Percentiles rank a stretch among this genome's conserved stretches.
phyloP scores from a whole-genome alignment of 1,139 yeast species.

The Candida sanyaensis region DNA sequence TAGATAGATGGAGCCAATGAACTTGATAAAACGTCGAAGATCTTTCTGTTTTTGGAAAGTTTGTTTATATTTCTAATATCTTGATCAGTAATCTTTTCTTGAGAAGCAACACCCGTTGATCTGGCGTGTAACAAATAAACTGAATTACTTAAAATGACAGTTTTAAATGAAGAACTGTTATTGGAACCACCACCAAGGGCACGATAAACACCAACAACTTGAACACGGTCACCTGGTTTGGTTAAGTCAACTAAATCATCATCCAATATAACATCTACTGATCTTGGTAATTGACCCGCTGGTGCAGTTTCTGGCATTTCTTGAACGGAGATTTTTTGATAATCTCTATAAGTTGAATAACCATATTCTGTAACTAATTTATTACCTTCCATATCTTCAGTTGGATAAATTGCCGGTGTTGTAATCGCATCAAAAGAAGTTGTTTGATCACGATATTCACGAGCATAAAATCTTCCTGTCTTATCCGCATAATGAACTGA shows the following conservation, averaged over 20 bases:
- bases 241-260: conserved; percentile 91
- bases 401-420: conserved; percentile 88
- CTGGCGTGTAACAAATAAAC: conserved; percentile 87
- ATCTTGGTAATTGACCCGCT: conserved; percentile 95
- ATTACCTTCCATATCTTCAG: conserved; percentile 90
- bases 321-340: conserved; percentile 89
- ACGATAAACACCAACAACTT: conserved; percentile 90
- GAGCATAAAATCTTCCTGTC: conserved; percentile 80
- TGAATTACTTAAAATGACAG: conserved; percentile 83
- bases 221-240: conserved; percentile 96
- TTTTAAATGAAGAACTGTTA: conserved; percentile 68
- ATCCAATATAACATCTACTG: conserved; percentile 86
- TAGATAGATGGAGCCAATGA: conserved; percentile 95
- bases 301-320: conserved; percentile 99
- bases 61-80: conserved; percentile 88
- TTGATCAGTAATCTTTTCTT: conserved; percentile 72
- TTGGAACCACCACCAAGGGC: conserved; percentile 84
- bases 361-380: conserved; percentile 91
- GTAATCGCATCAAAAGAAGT: conserved; percentile 85
- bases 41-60: conserved; percentile 63
- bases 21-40: conserved; percentile 78
- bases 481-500: conserved; percentile 93
- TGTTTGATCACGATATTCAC: conserved; percentile 93
- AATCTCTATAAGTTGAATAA: conserved; percentile 88
- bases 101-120: conserved; percentile 81